A percentile compares a stretch with the other conserved stretches of the same genome.
Evolutionary conservation across 371 early-diverging fungal species (phyloP).

Genomic region (Massospora cicadina): DNA sequence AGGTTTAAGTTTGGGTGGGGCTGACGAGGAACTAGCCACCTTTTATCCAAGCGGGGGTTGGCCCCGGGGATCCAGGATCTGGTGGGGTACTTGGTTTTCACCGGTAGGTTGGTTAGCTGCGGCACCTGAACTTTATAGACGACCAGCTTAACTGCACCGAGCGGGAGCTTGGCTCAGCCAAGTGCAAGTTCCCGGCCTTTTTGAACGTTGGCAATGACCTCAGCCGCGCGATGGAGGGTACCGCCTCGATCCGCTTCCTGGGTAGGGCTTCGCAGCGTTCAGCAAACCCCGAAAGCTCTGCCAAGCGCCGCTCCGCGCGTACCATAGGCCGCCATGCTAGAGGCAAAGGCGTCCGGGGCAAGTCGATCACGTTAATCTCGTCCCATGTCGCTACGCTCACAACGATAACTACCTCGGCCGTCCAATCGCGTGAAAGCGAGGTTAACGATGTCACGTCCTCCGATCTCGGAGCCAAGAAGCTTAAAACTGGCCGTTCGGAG

Average conservation of each 20-base stretch:
- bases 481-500: too few species aligned
- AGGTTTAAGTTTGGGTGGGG: conserved; percentile 11
- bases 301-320: not conserved
- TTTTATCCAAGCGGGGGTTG: conserved; percentile 66
- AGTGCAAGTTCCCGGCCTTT: conserved; percentile 66
- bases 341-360: not conserved
- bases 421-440: conserved; percentile 4
- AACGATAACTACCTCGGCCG: conserved; percentile 5
- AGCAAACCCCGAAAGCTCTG: not conserved
- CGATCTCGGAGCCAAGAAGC: too few species aligned
- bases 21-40: conserved; percentile 36
- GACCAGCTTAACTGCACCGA: conserved; percentile 71
- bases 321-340: not conserved
- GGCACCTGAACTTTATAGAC: conserved; percentile 20
- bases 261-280: not conserved
- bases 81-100: conserved; percentile 79
- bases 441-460: conserved; percentile 4
- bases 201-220: conserved; percentile 51
- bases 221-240: conserved; percentile 33
- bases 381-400: conserved; percentile 9
- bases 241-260: conserved; percentile 21
- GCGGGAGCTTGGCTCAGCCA: conserved; percentile 58
- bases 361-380: conserved; percentile 1
- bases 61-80: conserved; percentile 84
- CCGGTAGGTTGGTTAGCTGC: conserved; percentile 28